Evolutionary conservation across 257 asterid species (phyloP), one percentile per base, ranked within the genome.

Genomic region (Forsythia suspensa): DNA sequence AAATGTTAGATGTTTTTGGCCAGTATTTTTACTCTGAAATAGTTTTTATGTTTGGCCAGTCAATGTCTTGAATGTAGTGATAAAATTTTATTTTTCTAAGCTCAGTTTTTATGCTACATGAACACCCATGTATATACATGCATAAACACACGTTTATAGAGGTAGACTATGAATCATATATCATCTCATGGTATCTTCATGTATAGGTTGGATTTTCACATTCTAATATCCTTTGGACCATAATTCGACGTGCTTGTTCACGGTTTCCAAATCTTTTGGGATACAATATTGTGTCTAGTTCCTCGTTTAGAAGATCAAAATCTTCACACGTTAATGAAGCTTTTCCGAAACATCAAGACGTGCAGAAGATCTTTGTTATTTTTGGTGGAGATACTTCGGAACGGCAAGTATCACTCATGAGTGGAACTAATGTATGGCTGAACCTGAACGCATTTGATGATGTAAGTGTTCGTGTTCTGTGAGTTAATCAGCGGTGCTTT

Each of bases 391-490:
- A 90, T 82, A 87, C 96, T 78, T 93, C 97, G 11, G 98, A 93
- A 77, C 85, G 98, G 71, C 98, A 93, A 85, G 98, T 93, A 85
- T 93, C 98, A 81, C 93, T 93, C 74, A 93, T 92, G 96, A 93
- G 98, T 79, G 98, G 98, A 89, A 91, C 98, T 51, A 93, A 93
- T 86, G 98, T 93, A 81, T 93, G 98, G 98, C 86, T 93, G 81
- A 93, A 93, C 77, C 90, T 93, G 73, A 94, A 87, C 85, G 89
- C 96, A 84, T 91, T 79, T 83, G 87, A 88, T 80, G 96, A 93
- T 86, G 98, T 93, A 88, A 87, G 97, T 88, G 68, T 78, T 71
- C 69, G 77, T 8, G 5, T 63, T 24, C 37, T 9, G 65, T 21
- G 39, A 21, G 10, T 29, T 63, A 29, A 63, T 36, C 24, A 10